Evolutionary conservation across 129 eudicot species (phyloP).

Genomic region (Chrysanthemum makinoi): DNA sequence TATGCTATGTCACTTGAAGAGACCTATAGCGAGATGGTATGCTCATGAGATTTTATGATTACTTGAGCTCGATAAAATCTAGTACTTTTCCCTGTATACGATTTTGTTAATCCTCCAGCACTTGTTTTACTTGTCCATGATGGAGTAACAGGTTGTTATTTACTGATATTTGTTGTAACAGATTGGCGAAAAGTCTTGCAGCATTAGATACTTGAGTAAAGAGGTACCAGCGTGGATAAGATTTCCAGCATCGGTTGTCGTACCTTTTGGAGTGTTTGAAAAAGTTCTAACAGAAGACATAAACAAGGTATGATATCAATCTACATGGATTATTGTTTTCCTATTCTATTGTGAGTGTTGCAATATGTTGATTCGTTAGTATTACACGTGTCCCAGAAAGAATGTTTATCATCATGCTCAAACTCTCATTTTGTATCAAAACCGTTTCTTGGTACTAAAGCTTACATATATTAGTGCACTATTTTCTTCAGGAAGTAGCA

Average conservation of each 20-base stretch:
- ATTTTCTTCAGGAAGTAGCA: conserved; percentile 38
- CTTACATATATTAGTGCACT: conserved; percentile 14
- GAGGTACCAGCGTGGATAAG: conserved; percentile 43
- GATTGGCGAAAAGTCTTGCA: conserved; percentile 55
- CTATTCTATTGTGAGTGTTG: background rate
- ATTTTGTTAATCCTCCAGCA: background rate
- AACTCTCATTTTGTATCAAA: conserved; percentile 2
- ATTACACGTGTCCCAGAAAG: background rate
- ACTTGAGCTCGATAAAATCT: background rate
- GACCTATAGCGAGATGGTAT: conserved; percentile 40
- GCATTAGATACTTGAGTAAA: conserved; percentile 43
- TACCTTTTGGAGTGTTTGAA: conserved; percentile 52
- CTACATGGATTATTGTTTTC: background rate
- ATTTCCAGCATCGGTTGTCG: conserved; percentile 47
- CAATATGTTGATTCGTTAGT: conserved; percentile 1
- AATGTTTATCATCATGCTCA: background rate
- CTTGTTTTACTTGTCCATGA: background rate
- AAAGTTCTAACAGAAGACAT: conserved; percentile 42
- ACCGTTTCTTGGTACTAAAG: conserved; percentile 2
- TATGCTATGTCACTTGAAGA: conserved; percentile 49
- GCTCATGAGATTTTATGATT: conserved; percentile 12
- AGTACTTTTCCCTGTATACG: background rate
- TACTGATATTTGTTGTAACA: conserved; percentile 19
- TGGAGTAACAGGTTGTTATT: background rate
- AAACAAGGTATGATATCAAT: conserved; percentile 39